Conservation (phyloP, 352 stramenopile species). For the Phytophthora lateralis region DNA sequence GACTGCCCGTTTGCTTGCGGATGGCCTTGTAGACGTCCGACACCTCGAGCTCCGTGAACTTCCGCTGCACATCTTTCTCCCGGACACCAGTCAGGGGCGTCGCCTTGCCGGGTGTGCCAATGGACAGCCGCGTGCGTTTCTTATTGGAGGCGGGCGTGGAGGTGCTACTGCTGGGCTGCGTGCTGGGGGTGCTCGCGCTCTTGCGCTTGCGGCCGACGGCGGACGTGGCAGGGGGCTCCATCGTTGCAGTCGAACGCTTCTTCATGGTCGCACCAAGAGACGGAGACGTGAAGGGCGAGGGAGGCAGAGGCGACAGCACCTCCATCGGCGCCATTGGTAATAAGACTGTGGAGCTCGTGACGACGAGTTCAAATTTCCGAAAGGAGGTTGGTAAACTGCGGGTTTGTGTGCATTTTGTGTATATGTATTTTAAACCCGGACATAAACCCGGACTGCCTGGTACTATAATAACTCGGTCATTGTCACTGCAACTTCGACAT, state of each 20-base stretch:
- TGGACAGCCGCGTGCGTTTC: conserved; percentile 65
- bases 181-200: conserved; percentile 38
- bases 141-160: conserved; percentile 38
- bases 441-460: too few species aligned
- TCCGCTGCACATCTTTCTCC: conserved; percentile 69
- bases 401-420: not conserved
- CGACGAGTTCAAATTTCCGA: conserved; percentile 13
- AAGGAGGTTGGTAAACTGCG: too few species aligned
- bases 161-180: conserved; percentile 20
- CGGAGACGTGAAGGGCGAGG: conserved; percentile 20
- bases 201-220: conserved; percentile 57
- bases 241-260: conserved; percentile 3
- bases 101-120: conserved; percentile 76
- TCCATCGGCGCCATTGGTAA: conserved; percentile 6
- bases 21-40: conserved; percentile 93
- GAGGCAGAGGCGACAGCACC: conserved; percentile 21
- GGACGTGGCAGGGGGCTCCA: conserved; percentile 2
- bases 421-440: not conserved
- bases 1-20: conserved; percentile 92
- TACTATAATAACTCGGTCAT: not conserved
- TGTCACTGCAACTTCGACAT: conserved; percentile 23
- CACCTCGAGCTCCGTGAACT: conserved; percentile 85
- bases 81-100: conserved; percentile 61
- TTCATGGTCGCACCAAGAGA: conserved; percentile 18
- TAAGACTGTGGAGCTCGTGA: conserved; percentile 20